Percentiles rank a stretch among this genome's conserved stretches.
These are phyloP conservation scores for Agaricales sp. DNA, from an alignment of 1,284 basidiomycete species.

Conservation along the genomic window DNA sequence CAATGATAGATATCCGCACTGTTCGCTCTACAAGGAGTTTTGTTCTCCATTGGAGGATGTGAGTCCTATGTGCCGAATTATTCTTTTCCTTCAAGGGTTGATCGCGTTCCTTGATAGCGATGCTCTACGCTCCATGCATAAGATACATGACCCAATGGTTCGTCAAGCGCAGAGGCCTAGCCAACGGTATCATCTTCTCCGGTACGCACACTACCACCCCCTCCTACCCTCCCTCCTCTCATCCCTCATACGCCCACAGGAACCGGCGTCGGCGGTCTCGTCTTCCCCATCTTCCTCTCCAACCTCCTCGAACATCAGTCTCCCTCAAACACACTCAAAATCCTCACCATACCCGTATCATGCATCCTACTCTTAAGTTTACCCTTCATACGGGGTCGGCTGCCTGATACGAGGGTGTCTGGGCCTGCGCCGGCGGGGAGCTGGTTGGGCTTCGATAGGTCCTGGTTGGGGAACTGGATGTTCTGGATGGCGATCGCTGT, in stretches of 20 bases:
- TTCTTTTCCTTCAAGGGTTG: background rate
- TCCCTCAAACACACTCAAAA: constrained; percentile 10
- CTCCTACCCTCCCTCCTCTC: no score
- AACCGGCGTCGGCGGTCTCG: constrained; percentile 8
- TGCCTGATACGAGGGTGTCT: constrained; percentile 14
- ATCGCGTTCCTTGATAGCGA: background rate
- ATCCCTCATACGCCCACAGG: constrained; percentile 11
- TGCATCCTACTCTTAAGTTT: constrained; percentile 2
- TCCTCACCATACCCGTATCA: constrained; percentile 11
- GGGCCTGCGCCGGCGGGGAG: background rate
- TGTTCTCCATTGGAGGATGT: background rate
- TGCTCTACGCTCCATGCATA: constrained; percentile 15
- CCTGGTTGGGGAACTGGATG: constrained; percentile 11
- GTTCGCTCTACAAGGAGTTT: background rate
- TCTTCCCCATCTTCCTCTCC: constrained; percentile 13
- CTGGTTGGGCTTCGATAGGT: background rate
- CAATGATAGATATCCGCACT: background rate
- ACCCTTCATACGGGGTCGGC: constrained; percentile 15
- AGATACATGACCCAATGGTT: constrained; percentile 24
- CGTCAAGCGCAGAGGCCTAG: constrained; percentile 18
- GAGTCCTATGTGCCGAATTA: background rate
- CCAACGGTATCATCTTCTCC: constrained; percentile 22
- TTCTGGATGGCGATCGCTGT: constrained; percentile 14
- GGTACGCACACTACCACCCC: constrained; percentile 10
- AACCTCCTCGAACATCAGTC: background rate